Evolutionary conservation across 2,329 filamentous ascomycete genomes (phyloP).

Genomic region (Xylaria sp.): DNA sequence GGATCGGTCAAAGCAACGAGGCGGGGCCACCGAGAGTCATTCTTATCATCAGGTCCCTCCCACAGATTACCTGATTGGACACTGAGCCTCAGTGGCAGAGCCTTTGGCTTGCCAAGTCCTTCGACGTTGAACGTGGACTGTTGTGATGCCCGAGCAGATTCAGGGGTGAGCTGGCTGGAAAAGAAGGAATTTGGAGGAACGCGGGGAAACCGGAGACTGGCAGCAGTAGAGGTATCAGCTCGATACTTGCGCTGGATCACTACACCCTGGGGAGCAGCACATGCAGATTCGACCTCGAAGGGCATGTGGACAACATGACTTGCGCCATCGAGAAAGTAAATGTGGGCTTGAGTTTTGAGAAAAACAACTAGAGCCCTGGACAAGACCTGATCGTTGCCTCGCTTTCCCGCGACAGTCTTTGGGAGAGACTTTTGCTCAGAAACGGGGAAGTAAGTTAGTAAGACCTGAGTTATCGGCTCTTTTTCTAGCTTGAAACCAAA

Average conservation of each 20-base stretch:
- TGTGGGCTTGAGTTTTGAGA: slow-evolving; percentile 88
- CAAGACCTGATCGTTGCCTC: slow-evolving; percentile 38
- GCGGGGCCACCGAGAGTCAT: slow-evolving; percentile 69
- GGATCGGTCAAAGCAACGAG: slow-evolving; percentile 87
- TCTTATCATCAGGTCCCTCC: slow-evolving; percentile 58
- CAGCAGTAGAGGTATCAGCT: slow-evolving; percentile 54
- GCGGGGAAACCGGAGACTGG: slow-evolving; percentile 61
- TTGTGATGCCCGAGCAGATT: slow-evolving; percentile 55
- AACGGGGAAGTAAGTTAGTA: slow-evolving; percentile 81
- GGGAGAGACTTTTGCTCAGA: slow-evolving; percentile 47
- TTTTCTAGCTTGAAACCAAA: slow-evolving; percentile 88
- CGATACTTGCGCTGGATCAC: slow-evolving; percentile 82
- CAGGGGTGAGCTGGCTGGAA: slow-evolving; percentile 66
- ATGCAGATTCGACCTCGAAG: slow-evolving; percentile 89
- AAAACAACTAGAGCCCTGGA: slow-evolving; percentile 84
- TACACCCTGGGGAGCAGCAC: slow-evolving; percentile 81
- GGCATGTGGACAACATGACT: slow-evolving; percentile 91
- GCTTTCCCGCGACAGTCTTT: neutral
- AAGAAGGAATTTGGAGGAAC: slow-evolving; percentile 86
- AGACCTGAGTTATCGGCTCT: slow-evolving; percentile 82
- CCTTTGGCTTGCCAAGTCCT: slow-evolving; percentile 60
- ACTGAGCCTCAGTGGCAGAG: slow-evolving; percentile 57
- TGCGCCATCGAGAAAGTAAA: slow-evolving; percentile 87
- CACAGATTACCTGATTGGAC: slow-evolving; percentile 64
- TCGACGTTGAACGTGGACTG: slow-evolving; percentile 62